These are phyloP conservation scores for Hansenula lynferdii DNA, from an alignment of 1,139 yeast genomes.

Conservation along the genomic window DNA sequence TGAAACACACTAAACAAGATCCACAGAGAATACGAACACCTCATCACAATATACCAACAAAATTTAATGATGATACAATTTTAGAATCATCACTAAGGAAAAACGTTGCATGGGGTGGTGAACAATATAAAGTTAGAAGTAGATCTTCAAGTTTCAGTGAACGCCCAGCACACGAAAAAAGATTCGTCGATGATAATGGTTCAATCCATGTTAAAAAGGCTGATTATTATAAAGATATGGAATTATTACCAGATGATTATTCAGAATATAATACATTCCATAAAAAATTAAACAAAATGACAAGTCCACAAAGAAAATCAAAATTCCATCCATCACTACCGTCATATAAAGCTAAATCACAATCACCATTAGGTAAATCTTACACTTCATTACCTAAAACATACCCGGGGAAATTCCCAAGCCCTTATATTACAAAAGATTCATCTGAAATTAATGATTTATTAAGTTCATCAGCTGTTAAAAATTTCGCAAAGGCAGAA, in stretches of 20 bases:
- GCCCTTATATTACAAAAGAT: conserved; percentile 10
- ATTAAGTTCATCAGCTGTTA: conserved; percentile 13
- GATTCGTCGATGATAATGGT: conserved; percentile 1
- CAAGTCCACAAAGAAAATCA: neutral
- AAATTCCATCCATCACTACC: conserved; percentile 7
- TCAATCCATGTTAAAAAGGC: neutral
- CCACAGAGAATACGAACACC: neutral
- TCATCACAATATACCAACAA: neutral
- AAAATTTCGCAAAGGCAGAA: conserved; percentile 17
- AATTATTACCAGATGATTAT: conserved; percentile 6
- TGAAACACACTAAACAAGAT: neutral
- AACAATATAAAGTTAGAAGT: conserved; percentile 5
- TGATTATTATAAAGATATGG: conserved; percentile 8
- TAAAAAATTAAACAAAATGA: neutral
- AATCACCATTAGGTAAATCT: neutral
- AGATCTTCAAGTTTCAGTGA: conserved; percentile 9
- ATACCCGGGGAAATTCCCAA: conserved; percentile 19
- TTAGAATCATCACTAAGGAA: conserved; percentile 3
- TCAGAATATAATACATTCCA: neutral
- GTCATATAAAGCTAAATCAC: neutral
- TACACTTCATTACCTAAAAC: conserved; percentile 12
- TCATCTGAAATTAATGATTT: conserved; percentile 10
- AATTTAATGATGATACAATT: conserved; percentile 5
- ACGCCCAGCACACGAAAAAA: neutral
- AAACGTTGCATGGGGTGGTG: conserved; percentile 15